phyloP scores from a whole-genome alignment of 2,329 filamentous ascomycete species.

The Phialophora macrospora region DNA sequence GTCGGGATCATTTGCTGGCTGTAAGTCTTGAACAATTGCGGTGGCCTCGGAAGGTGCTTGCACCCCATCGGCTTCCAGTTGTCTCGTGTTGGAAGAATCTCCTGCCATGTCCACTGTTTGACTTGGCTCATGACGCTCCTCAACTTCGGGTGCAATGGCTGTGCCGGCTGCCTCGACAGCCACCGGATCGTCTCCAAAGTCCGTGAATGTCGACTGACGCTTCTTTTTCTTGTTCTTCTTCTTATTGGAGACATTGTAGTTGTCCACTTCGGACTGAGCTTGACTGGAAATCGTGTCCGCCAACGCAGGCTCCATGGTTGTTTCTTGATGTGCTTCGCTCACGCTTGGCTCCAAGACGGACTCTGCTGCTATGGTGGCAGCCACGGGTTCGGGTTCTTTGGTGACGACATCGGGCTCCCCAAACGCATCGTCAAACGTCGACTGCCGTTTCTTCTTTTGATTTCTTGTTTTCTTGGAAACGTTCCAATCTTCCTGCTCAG shows the following conservation, averaged over 20 bases:
- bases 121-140: background rate
- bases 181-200: background rate
- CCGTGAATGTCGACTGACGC: background rate
- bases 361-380: background rate
- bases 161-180: background rate
- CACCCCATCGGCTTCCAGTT: background rate
- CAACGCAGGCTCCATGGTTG: background rate
- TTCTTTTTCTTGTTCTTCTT: conserved; percentile 22
- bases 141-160: background rate
- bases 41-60: background rate
- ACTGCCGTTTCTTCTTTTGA: background rate
- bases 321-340: background rate
- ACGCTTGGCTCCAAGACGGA: background rate
- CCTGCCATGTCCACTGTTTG: background rate
- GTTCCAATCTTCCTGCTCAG: background rate
- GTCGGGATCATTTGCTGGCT: background rate
- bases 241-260: background rate
- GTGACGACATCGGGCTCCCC: background rate
- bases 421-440: background rate
- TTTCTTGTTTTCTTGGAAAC: background rate
- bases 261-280: background rate
- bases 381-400: background rate
- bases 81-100: background rate
- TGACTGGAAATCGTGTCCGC: background rate
- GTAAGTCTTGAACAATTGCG: background rate